phyloP scores from a whole-genome alignment of 2,329 filamentous ascomycete genomes.

The Ilyonectria destructans region DNA sequence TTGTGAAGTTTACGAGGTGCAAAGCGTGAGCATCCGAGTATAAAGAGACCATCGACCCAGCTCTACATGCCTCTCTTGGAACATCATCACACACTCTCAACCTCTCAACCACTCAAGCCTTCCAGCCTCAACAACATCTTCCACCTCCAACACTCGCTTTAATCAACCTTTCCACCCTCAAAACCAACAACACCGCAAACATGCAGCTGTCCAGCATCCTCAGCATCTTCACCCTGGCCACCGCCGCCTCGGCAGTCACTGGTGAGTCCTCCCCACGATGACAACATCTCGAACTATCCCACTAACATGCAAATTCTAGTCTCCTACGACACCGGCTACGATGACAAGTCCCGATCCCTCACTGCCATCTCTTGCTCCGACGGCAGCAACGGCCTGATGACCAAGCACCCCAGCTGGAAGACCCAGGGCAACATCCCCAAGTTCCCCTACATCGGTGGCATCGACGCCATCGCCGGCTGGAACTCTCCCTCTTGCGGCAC shows the following conservation, averaged over 20 bases:
- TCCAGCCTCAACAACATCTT: constrained; percentile 9
- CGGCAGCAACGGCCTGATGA: constrained; percentile 77
- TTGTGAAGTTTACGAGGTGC: constrained; percentile 36
- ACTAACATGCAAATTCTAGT: constrained; percentile 60
- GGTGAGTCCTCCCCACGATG: constrained; percentile 44
- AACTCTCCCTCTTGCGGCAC: constrained; percentile 72
- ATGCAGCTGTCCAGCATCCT: constrained; percentile 63
- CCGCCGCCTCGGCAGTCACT: constrained; percentile 56
- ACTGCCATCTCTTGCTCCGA: constrained; percentile 77
- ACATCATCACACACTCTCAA: constrained; percentile 25
- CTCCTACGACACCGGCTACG: constrained; percentile 82
- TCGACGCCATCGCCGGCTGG: constrained; percentile 67
- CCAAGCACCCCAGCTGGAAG: constrained; percentile 70
- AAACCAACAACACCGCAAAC: constrained; percentile 48
- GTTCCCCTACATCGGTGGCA: constrained; percentile 72
- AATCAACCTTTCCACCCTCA: constrained; percentile 28
- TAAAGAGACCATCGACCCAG: constrained; percentile 41
- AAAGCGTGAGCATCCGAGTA: constrained; percentile 29
- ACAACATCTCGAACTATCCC: background rate
- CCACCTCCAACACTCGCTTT: constrained; percentile 19
- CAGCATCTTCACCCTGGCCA: constrained; percentile 57
- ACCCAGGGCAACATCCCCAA: constrained; percentile 66
- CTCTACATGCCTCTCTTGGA: constrained; percentile 19
- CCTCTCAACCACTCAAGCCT: constrained; percentile 13
- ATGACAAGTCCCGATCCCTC: constrained; percentile 71